Evolutionary conservation across 208 protist species (phyloP), one percentile per base, ranked within the genome.

Genomic region (Wallacemonas sp.): DNA sequence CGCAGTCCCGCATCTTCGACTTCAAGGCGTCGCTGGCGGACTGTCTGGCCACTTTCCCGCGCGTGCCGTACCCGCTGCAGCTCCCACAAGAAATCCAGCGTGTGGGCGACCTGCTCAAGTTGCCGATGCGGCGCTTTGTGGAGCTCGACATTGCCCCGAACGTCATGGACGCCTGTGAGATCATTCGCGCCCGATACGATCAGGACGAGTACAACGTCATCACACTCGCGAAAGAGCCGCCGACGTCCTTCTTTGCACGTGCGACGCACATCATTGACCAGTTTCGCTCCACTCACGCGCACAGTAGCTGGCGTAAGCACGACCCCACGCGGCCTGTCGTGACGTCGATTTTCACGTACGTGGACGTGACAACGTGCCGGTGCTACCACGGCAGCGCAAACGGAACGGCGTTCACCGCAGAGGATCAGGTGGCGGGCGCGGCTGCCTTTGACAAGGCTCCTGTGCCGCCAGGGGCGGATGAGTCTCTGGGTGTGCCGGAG

Each of bases 251-350:
- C 63, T 84, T 93, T 52, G 54, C 15, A 22, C 24, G 50, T 2
- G 69, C 82, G 2, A 81, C 81, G 24, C 37, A 38, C 48, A 69
- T 85, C 54, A 90, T 92, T 54, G 15, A 73, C 27, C 61, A 60
- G 39, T 87, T 88, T 59, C 66, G 74, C 41, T 33, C 27, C 3
- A n/a, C 34, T 19, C 72, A 87, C 42, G 85, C 86, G 0, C 84
- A 95, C 72, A 81, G 66, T 50, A 95, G 89, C 53, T 95, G 89
- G 89, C 81, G 89, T 39, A 92, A 92, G 74, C 79, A 93, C 66
- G 83, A 95, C 71, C 80, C 80, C 2, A 81, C 66, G 8, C 78
- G 87, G 2, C 87, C 83, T 8, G 76, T 96, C 0, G 91, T 96
- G 22, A 96, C 87, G 0, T 96, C 87, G 1, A 63, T 92, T 26